phyloP scores from a whole-genome alignment of 1,284 basidiomycete species.

The Rhodotorula sp. region DNA sequence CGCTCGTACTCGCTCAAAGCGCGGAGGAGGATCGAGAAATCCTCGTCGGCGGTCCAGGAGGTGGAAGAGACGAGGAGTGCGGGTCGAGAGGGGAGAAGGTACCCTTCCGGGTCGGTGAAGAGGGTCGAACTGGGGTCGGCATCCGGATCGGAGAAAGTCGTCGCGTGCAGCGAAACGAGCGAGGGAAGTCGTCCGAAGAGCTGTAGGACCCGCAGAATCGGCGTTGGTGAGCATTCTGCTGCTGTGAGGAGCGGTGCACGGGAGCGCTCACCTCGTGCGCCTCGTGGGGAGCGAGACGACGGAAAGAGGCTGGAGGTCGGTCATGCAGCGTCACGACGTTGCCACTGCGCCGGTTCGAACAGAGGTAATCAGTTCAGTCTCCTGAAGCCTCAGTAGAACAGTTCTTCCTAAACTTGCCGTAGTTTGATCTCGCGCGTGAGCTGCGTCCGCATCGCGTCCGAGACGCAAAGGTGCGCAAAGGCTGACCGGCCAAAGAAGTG shows the following conservation, averaged over 20 bases:
- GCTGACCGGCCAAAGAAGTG: constrained; percentile 71
- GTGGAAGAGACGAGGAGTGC: constrained; percentile 89
- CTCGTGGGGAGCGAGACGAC: constrained; percentile 65
- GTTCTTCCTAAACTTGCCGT: constrained; percentile 57
- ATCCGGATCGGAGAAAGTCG: constrained; percentile 9
- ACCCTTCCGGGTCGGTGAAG: constrained; percentile 43
- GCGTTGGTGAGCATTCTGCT: background rate
- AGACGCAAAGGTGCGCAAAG: constrained; percentile 91
- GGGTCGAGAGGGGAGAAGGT: constrained; percentile 66
- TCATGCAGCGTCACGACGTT: constrained; percentile 77
- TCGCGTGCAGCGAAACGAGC: constrained; percentile 41
- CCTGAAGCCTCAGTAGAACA: background rate
- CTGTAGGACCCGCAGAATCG: constrained; percentile 45
- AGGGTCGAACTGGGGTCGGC: constrained; percentile 35
- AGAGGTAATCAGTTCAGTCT: background rate
- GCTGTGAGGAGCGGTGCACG: background rate
- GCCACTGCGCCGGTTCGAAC: constrained; percentile 59
- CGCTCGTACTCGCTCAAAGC: constrained; percentile 71
- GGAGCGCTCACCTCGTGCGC: constrained; percentile 63
- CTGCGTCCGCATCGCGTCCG: constrained; percentile 74
- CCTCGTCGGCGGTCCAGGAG: constrained; percentile 97
- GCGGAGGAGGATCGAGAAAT: constrained; percentile 78
- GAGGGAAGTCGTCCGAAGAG: constrained; percentile 59
- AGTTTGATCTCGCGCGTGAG: constrained; percentile 74
- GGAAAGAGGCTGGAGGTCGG: constrained; percentile 79